Conservation (phyloP, 352 stramenopile genomes). For the Globisporangium polare region DNA sequence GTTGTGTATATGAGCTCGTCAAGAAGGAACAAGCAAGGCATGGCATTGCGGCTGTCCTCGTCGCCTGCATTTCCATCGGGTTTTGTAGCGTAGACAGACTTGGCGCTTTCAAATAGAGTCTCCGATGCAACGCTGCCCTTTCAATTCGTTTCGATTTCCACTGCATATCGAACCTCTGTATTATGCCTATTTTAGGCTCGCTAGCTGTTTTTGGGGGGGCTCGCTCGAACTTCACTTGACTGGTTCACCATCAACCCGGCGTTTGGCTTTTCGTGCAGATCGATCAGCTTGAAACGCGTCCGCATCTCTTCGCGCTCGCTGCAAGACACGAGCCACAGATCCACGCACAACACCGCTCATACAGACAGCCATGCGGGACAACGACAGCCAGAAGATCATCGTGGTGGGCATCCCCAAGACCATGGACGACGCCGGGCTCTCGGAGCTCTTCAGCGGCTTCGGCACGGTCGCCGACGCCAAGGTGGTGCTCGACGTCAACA, state of each 20-base stretch:
- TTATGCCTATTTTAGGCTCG: neutral
- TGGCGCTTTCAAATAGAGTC: too few species aligned
- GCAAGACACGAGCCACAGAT: neutral
- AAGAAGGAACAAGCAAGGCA: too few species aligned
- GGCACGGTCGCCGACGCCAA: constrained; percentile 70
- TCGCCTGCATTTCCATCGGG: too few species aligned
- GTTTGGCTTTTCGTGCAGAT: neutral
- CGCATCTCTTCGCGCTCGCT: constrained; percentile 10
- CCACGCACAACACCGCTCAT: neutral
- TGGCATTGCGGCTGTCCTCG: too few species aligned
- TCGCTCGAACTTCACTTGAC: constrained; percentile 1
- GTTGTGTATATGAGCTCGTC: too few species aligned
- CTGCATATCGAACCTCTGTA: too few species aligned
- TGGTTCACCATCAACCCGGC: too few species aligned
- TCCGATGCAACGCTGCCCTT: too few species aligned
- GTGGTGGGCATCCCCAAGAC: constrained; percentile 76
- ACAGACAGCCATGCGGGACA: constrained; percentile 43
- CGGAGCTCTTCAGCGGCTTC: constrained; percentile 71
- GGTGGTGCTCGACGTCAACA: constrained; percentile 58
- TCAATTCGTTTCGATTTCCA: too few species aligned
- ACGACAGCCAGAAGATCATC: constrained; percentile 85
- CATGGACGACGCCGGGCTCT: constrained; percentile 59
- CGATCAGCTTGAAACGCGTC: neutral
- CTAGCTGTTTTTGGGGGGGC: too few species aligned
- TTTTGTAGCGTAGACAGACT: too few species aligned